Evolutionary conservation across 177 flowering plant species (phyloP).

Genomic region (Vitis hybrid): DNA sequence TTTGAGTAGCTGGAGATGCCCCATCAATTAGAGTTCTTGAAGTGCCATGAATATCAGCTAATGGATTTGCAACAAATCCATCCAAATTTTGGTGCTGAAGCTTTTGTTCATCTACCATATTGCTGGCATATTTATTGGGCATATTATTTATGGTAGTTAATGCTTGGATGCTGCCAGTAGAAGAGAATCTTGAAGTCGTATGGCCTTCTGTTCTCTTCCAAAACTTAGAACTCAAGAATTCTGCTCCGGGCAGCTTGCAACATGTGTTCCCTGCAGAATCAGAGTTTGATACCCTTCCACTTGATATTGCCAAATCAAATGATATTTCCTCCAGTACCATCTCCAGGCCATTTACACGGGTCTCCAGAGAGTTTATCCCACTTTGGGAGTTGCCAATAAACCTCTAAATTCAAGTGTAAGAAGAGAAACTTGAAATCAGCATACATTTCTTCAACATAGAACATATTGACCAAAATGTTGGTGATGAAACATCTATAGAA

Average conservation of each 20-base stretch:
- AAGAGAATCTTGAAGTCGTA: constrained; percentile 24
- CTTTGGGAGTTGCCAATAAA: constrained; percentile 46
- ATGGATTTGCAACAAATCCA: constrained; percentile 8
- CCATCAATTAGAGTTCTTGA: neutral
- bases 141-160: neutral
- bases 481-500: no score
- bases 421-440: neutral
- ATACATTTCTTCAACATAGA: neutral
- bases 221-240: constrained; percentile 44
- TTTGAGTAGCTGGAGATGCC: constrained; percentile 4
- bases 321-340: constrained; percentile 54
- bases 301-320: constrained; percentile 34
- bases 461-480: no score
- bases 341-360: constrained; percentile 56
- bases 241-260: constrained; percentile 48
- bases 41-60: constrained; percentile 4
- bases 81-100: constrained; percentile 11
- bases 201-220: constrained; percentile 36
- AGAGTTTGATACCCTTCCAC: constrained; percentile 27
- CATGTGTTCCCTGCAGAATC: constrained; percentile 32
- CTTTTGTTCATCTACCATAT: constrained; percentile 7
- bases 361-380: constrained; percentile 44
- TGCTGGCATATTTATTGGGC: constrained; percentile 12
- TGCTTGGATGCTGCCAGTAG: constrained; percentile 19
- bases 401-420: constrained; percentile 24